Percentiles rank a stretch among this genome's conserved stretches.
Evolutionary conservation across 148 eudicot genomes (phyloP).

Genomic region (Cornus kousa): DNA sequence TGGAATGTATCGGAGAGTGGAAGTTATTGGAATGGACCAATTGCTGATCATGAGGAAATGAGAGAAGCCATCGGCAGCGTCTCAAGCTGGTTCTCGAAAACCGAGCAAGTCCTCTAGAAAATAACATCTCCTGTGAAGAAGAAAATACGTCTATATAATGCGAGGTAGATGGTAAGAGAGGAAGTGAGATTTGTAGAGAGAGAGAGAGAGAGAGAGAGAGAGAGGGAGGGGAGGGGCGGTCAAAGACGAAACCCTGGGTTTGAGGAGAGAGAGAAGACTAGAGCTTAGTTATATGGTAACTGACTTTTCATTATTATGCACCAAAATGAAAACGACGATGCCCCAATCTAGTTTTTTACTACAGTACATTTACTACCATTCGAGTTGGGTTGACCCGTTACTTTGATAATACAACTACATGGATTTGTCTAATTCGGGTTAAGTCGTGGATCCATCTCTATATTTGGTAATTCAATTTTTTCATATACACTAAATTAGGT

Average conservation of each 20-base stretch:
- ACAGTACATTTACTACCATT: too few species aligned
- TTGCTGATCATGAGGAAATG: background rate
- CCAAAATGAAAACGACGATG: background rate
- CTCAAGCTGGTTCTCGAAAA: slow-evolving; percentile 23
- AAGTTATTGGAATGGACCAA: slow-evolving; percentile 8
- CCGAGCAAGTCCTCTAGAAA: slow-evolving; percentile 26
- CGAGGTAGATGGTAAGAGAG: background rate
- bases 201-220: background rate
- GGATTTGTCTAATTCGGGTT: too few species aligned
- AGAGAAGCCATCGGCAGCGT: slow-evolving; percentile 10
- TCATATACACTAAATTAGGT: too few species aligned
- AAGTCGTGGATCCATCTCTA: too few species aligned
- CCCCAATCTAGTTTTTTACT: background rate
- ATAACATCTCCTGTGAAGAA: slow-evolving; percentile 7
- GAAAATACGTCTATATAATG: background rate
- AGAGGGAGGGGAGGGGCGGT: background rate
- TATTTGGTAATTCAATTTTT: too few species aligned
- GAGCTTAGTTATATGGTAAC: background rate
- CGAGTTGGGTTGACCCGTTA: too few species aligned
- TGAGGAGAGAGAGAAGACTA: background rate
- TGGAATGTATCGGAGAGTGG: background rate
- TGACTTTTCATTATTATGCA: background rate
- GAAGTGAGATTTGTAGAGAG: background rate
- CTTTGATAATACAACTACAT: too few species aligned
- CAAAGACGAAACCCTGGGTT: background rate